Evolutionary conservation across 1,284 basidiomycete genomes (phyloP).

Genomic region (Ganoderma sp.): DNA sequence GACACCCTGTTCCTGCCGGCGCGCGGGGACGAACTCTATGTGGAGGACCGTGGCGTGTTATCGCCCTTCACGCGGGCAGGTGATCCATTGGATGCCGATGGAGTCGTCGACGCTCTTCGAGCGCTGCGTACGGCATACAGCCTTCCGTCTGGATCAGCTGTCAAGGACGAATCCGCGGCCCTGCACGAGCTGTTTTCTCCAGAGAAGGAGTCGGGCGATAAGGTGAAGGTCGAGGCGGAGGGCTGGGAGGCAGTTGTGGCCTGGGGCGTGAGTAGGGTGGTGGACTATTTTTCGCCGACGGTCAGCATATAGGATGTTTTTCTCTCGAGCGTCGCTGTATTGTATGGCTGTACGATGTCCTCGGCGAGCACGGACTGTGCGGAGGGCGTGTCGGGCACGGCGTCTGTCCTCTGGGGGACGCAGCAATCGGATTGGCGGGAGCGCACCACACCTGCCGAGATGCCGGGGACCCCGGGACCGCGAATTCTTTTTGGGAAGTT

Average conservation of each 20-base stretch:
- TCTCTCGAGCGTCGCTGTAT: conserved; percentile 5
- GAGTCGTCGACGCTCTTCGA: conserved; percentile 46
- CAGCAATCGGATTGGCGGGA: background rate
- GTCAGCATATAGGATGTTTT: conserved; percentile 9
- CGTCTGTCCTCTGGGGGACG: background rate
- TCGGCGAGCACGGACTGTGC: conserved; percentile 9
- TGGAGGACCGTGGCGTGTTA: conserved; percentile 42
- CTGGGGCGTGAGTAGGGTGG: conserved; percentile 36
- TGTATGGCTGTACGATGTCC: conserved; percentile 6
- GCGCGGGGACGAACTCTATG: conserved; percentile 31
- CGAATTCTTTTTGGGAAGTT: conserved; percentile 28
- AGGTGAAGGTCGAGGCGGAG: conserved; percentile 32
- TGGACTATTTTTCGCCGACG: conserved; percentile 33
- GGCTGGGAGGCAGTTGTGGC: conserved; percentile 34
- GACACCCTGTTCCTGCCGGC: conserved; percentile 34
- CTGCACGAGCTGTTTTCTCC: conserved; percentile 36
- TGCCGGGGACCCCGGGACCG: conserved; percentile 36
- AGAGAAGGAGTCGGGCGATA: conserved; percentile 32
- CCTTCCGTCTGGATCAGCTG: conserved; percentile 28
- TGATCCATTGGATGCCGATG: conserved; percentile 51
- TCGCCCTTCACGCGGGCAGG: conserved; percentile 47
- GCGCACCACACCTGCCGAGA: conserved; percentile 27
- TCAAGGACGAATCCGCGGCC: conserved; percentile 25
- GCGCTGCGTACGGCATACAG: conserved; percentile 41
- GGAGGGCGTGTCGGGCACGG: conserved; percentile 11